Evolutionary conservation across 352 stramenopile genomes (phyloP).

Genomic region (Globisporangium apiculatum): DNA sequence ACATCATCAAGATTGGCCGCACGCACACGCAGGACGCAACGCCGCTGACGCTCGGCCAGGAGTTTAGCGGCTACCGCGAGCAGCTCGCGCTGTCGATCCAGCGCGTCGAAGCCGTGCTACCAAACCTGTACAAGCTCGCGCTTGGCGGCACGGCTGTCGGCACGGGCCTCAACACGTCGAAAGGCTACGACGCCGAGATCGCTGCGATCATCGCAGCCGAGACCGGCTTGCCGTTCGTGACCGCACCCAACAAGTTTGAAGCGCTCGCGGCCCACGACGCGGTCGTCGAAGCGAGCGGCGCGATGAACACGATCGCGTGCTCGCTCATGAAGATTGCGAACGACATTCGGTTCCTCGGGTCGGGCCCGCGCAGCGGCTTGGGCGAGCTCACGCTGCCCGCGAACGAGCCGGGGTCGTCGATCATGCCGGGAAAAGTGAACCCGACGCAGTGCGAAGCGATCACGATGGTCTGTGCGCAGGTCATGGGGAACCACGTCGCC

Average conservation of each 20-base stretch:
- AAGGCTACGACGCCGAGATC: conserved; percentile 93
- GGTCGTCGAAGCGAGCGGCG: conserved; percentile 56
- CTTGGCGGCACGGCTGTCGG: conserved; percentile 94
- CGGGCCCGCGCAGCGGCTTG: conserved; percentile 46
- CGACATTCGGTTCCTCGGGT: conserved; percentile 68
- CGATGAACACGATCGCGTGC: conserved; percentile 65
- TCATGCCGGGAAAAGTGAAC: conserved; percentile 77
- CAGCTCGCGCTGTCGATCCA: conserved; percentile 90
- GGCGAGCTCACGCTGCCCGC: conserved; percentile 56
- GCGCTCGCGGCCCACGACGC: conserved; percentile 62
- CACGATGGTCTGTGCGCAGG: conserved; percentile 94
- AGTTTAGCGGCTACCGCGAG: conserved; percentile 93
- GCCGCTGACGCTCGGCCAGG: conserved; percentile 95
- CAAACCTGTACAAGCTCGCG: conserved; percentile 89
- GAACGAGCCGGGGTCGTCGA: conserved; percentile 66
- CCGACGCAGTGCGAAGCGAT: conserved; percentile 94
- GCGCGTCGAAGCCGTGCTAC: conserved; percentile 77
- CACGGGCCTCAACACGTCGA: conserved; percentile 89
- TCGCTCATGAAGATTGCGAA: conserved; percentile 79
- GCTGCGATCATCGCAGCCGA: conserved; percentile 90
- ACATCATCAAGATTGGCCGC: conserved; percentile 97
- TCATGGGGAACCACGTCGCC: conserved; percentile 95
- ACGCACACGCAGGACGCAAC: conserved; percentile 95
- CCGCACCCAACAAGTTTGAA: conserved; percentile 96
- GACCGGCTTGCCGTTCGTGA: conserved; percentile 91